Evolutionary conservation across 208 protist genomes (phyloP), one percentile per base, ranked within the genome.

Genomic region (Blechomonas ayalai): DNA sequence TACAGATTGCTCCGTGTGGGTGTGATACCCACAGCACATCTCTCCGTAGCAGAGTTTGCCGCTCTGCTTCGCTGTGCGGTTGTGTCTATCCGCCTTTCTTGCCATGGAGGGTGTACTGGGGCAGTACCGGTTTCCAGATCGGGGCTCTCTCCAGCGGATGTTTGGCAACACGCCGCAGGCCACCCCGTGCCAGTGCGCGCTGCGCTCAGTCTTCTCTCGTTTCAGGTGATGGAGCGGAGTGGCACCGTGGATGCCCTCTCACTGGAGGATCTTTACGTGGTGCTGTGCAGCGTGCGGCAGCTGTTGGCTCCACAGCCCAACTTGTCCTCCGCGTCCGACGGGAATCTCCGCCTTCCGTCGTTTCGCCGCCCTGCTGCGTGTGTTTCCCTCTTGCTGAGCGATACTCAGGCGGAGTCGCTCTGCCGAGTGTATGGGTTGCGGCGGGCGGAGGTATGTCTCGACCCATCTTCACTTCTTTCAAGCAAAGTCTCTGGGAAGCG

Each of bases 201-300:
- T 3, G 47, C 59, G 4, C 52, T 89, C 28, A 82, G 74, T 27
- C 36, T 83, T 0, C 41, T 82, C 16, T 72, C 72, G 49, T 83
- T 89, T 37, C 74, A 80, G 8, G 66, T 75, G 8, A 52, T 59
- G 20, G 41, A 60, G 27, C 63, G 47, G n/a, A 58, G 52, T 41
- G 61, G 58, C 9, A 23, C 68, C 13, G 37, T 53, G 1, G 63
- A 72, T 28, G 43, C 60, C 25, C 52, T 89, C 34, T 48, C 36
- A 23, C 25, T 81, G 37, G 75, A 84, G 57, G 80, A 89, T 42
- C 46, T 89, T 9, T 81, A 82, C 31, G 71, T 80, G 43, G 62
- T 88, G 28, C 57, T 66, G 28, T 69, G 56, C 29, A n/a, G 75
- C 2, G 63, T 65, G 23, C 63, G 73, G 4, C 69, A 66, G 45